Evolutionary conservation across 768 basidiomycete genomes (phyloP), one percentile per base, ranked within the genome.

Genomic region (Rhodotorula paludigena): DNA sequence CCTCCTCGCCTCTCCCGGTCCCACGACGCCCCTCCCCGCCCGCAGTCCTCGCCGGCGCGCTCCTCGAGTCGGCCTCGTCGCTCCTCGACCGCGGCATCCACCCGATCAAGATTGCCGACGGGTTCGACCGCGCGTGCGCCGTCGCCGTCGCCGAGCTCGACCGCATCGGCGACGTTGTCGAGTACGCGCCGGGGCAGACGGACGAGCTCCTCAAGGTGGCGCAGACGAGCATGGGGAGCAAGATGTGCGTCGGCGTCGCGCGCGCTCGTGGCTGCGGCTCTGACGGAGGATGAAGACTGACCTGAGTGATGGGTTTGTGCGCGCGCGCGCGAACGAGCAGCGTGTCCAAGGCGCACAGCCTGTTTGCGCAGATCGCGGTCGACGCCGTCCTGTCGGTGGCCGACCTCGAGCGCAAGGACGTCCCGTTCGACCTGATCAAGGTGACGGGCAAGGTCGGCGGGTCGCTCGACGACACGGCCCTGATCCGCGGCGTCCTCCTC

Each of bases 21-120:
- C 57, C 42, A 67, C 39, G 54, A 3, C 35, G 5, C 21, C 5
- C 21, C 28, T 20, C 11, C 30, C 36, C 33, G 4, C 30, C 18
- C 41, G 7, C 66, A 92, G 94, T 99, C 6, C 87, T 99, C 66
- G 96, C 96, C n/a, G 96, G 96, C 68, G 96, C 96, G 23, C 82
- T 99, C 30, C 81, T 99, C 49, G 94, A 98, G 73, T 88, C 96
- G 77, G 93, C 92, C 66, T 89, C 97, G 80, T 83, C 86, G 8
- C 83, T 99, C n/a, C 84, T 99, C n/a, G 96, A 99, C 80, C 84
- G 92, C n/a, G 96, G 96, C 41, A 90, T 99, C 73, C 96, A 99
- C 78, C 96, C 96, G 53, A 97, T 98, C 78, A 88, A 94, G 61
- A 98, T 99, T 75, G 96, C 96, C 74, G 96, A 99, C 79, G 96